phyloP scores from a whole-genome alignment of 2,329 filamentous ascomycete genomes.

The Botrytis hyacinthi region DNA sequence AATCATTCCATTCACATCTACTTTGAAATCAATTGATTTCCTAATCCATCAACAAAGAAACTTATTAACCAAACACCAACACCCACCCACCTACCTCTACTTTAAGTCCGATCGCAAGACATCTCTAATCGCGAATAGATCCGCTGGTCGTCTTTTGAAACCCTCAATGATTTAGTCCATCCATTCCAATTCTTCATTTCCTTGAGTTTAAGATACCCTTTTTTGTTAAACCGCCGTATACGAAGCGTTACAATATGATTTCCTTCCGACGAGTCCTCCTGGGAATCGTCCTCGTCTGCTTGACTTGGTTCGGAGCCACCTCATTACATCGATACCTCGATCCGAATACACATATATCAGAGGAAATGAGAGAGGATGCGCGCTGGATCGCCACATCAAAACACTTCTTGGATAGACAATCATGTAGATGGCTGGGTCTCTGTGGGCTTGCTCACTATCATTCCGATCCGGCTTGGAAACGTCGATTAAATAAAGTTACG shows the following conservation, averaged over 20 bases:
- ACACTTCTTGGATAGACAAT: slow-evolving; percentile 71
- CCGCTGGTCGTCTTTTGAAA: slow-evolving; percentile 8
- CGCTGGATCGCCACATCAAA: slow-evolving; percentile 70
- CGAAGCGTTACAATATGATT: slow-evolving; percentile 26
- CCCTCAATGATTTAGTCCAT: slow-evolving; percentile 17
- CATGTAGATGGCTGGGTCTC: slow-evolving; percentile 74
- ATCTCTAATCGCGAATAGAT: slow-evolving; percentile 15
- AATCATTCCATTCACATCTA: background rate
- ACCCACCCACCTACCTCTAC: background rate
- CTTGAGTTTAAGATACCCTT: slow-evolving; percentile 18
- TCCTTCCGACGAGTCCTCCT: slow-evolving; percentile 33
- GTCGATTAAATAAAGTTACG: slow-evolving; percentile 28
- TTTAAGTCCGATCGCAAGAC: background rate
- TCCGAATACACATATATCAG: slow-evolving; percentile 52
- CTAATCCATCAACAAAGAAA: background rate
- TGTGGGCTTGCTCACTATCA: slow-evolving; percentile 76
- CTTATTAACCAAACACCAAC: background rate
- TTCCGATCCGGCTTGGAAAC: slow-evolving; percentile 49
- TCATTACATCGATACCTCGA: slow-evolving; percentile 56
- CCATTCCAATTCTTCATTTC: slow-evolving; percentile 3
- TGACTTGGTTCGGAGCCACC: slow-evolving; percentile 47
- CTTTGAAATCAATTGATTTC: background rate
- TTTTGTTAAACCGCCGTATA: background rate
- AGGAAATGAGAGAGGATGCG: slow-evolving; percentile 60
- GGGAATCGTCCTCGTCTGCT: slow-evolving; percentile 45